Percentiles rank a stretch among this genome's conserved stretches.
Evolutionary conservation across 2,329 filamentous ascomycete genomes (phyloP).

Genomic region (Didymella lethalis): DNA sequence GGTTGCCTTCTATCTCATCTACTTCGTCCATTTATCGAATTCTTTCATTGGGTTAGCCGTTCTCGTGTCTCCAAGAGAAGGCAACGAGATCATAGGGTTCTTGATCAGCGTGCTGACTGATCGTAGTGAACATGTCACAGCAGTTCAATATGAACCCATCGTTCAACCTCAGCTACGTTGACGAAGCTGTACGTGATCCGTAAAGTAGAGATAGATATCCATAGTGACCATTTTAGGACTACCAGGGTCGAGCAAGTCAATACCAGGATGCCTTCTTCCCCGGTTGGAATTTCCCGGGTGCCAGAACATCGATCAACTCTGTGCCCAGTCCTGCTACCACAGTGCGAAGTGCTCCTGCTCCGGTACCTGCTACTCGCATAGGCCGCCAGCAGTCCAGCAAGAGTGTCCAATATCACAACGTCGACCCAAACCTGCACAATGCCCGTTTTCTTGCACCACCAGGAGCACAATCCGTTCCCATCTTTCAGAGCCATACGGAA

Average conservation of each 20-base stretch:
- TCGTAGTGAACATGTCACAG: slow-evolving; percentile 41
- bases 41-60: neutral
- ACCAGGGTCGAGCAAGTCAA: slow-evolving; percentile 4
- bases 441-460: neutral
- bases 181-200: slow-evolving; percentile 29
- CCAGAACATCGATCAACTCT: neutral
- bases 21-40: neutral
- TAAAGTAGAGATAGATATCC: neutral
- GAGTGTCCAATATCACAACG: neutral
- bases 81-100: neutral
- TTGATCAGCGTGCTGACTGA: slow-evolving; percentile 36
- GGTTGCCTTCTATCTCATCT: slow-evolving; percentile 2
- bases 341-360: neutral
- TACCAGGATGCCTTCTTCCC: slow-evolving; percentile 14
- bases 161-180: slow-evolving; percentile 27
- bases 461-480: no score
- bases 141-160: slow-evolving; percentile 24
- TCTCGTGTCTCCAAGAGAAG: neutral
- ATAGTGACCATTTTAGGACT: no score
- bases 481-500: slow-evolving; percentile 10
- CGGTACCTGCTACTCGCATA: neutral
- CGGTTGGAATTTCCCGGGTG: neutral
- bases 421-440: slow-evolving; percentile 8
- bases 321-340: slow-evolving; percentile 31
- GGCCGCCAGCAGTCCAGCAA: no score